Base-by-base conservation (phyloP, 352 stramenopile genomes). In the Phytopythium vexans region DNA sequence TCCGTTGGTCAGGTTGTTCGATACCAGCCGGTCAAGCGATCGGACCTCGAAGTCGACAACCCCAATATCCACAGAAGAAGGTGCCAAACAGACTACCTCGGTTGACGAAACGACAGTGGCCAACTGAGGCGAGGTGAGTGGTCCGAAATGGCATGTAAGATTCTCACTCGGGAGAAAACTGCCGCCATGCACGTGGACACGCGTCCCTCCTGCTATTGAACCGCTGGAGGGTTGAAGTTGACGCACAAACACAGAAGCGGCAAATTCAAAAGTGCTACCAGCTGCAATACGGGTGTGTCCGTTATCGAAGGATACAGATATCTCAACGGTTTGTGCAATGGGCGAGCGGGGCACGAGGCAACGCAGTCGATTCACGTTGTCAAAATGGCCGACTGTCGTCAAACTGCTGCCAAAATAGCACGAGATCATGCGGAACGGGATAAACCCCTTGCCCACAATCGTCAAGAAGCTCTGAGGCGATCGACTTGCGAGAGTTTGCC, bases 251-350 rank as follows among this genome's bases (percentile, higher is more conserved):
- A 86, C 59, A 5, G 48, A 38, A 5, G 59, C 49, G 0, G 75
- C 5, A 53, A 74, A 92, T 48, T 74, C 64, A 49, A 77, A 88
- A 0, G 31, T 15, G 1, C 55, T 27, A 4, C 38, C 38, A 43
- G 64, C 60, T 7, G 63, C 40, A 1, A 80, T 43, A 45, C 82
- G 90, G 8, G 46, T 52, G 40, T 92, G 78, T 1, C 75, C 60
- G 2, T 60, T 58, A 56, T 95, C 91, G 41, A 94, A 89, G 0
- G 77, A 89, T 10, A 95, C 48, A 0, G 62, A 50, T 40, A 88
- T 15, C 1, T 54, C 15, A 8, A 73, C 64, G 4, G 41, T 44
- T n/a, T 54, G 63, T 7, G 63, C 46, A 1, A 65, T 50, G 12
- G 42, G 34, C 0, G 66, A 66, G 0, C 41, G 31, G 11, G 80